Evolutionary conservation across 139 green algal species (phyloP), one percentile per base, ranked within the genome.

Genomic region (Pleodorina starrii): DNA sequence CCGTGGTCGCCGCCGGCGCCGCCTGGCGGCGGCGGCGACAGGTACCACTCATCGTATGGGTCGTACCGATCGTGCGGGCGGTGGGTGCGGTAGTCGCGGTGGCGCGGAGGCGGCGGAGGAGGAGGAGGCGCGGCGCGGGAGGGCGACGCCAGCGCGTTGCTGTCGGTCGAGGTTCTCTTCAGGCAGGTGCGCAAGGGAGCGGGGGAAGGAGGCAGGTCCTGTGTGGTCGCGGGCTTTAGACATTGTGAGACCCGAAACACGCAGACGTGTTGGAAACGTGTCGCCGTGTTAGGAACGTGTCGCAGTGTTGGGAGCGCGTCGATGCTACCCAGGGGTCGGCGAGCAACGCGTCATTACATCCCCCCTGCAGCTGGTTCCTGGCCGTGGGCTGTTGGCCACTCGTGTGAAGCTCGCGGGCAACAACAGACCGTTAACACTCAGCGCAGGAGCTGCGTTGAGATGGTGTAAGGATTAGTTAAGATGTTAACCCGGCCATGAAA

Each of bases 21-120:
- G n/a, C n/a, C n/a, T n/a, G 29, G 12, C 57, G 19, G 57, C 57
- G 19, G 57, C 57, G 23, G 57, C 57, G 14, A 80, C 38, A 76
- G 16, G 38, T 76, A 76, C 68, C 68, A 46, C 68, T 76, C 32
- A 32, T 76, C 68, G 38, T 76, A 76, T 32, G 68, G 68, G 2
- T 76, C 68, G 68, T 48, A 80, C 72, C 72, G 40, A 40, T 80
- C 72, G 72, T 80, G 72, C 43, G 72, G 72, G 19, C 72, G 72
- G 16, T 23, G 68, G 35, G 35, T 29, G 36, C 68, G 68, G 68
- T 76, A 76, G 68, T 76, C 68, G 32, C 68, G 68, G 35, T n/a
- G n/a, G n/a, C n/a, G n/a, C n/a, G n/a, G n/a, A n/a, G n/a, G n/a
- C n/a, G n/a, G n/a, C n/a, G n/a, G n/a, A n/a, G n/a, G n/a, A n/a